Conservation (phyloP, 2,329 filamentous ascomycete species). For the Fusarium pseudoanthophilum region DNA sequence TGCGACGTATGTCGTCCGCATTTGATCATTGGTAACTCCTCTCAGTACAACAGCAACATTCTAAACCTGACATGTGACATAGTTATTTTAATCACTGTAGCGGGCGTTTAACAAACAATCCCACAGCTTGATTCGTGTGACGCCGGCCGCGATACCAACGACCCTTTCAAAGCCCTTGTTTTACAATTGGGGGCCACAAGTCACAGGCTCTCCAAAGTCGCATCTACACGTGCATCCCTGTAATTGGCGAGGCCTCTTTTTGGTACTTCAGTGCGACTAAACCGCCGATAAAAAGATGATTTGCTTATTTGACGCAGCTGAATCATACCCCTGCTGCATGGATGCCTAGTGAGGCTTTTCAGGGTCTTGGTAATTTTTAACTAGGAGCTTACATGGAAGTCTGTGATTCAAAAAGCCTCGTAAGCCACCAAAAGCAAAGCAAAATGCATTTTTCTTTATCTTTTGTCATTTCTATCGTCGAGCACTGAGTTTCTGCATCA, state of each 20-base stretch:
- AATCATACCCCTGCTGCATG: slow-evolving; percentile 11
- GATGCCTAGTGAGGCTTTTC: slow-evolving; percentile 4
- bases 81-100: rapidly evolving
- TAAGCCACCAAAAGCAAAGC: not conserved
- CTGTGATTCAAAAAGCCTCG: not conserved
- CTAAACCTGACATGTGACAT: not conserved
- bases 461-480: not conserved
- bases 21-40: not conserved
- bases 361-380: not conserved
- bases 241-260: slow-evolving; percentile 19
- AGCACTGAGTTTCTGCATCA: not conserved
- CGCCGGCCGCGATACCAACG: not conserved
- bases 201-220: not conserved
- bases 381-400: no score
- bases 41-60: not conserved
- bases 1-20: not conserved
- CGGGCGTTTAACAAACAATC: no score
- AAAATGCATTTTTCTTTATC: not conserved
- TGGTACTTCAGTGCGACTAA: not conserved
- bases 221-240: not conserved
- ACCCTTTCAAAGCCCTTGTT: not conserved
- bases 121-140: not conserved
- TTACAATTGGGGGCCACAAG: not conserved
- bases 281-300: not conserved
- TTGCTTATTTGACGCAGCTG: not conserved